These are phyloP conservation scores for Sclerotinia nivalis DNA, from an alignment of 2,329 filamentous ascomycete genomes.

Conservation along the genomic window DNA sequence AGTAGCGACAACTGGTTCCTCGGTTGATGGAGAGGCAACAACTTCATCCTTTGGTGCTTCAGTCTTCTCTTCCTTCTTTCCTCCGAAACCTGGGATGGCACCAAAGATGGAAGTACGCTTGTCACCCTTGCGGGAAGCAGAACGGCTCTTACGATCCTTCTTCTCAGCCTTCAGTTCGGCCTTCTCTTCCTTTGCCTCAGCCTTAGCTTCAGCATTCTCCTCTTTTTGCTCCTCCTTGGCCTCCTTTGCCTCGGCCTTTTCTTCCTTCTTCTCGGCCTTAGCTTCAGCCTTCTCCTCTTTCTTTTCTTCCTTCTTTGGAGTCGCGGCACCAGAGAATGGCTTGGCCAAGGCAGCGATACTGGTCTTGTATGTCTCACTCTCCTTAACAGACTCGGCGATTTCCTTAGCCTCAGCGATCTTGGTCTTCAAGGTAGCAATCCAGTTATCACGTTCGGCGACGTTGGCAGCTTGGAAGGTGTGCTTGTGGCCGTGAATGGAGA, in stretches of 20 bases:
- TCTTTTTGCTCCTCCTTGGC: slow-evolving; percentile 44
- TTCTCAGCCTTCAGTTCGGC: slow-evolving; percentile 52
- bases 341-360: slow-evolving; percentile 44
- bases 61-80: slow-evolving; percentile 43
- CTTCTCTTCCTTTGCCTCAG: slow-evolving; percentile 42
- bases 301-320: slow-evolving; percentile 42
- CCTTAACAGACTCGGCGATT: slow-evolving; percentile 68
- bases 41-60: slow-evolving; percentile 40
- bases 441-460: slow-evolving; percentile 82
- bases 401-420: slow-evolving; percentile 86
- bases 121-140: slow-evolving; percentile 57
- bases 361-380: slow-evolving; percentile 84
- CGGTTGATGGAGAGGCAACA: slow-evolving; percentile 22
- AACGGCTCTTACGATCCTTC: slow-evolving; percentile 62
- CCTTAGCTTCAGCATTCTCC: slow-evolving; percentile 36
- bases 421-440: slow-evolving; percentile 80
- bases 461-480: slow-evolving; percentile 85
- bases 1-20: slow-evolving; percentile 31
- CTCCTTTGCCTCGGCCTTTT: slow-evolving; percentile 44
- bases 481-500: slow-evolving; percentile 85
- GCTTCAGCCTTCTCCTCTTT: slow-evolving; percentile 37
- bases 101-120: slow-evolving; percentile 63
- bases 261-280: slow-evolving; percentile 41
- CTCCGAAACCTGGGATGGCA: slow-evolving; percentile 49
- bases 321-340: slow-evolving; percentile 43